These are phyloP conservation scores for Arxiozyma slooffiae DNA, from an alignment of 1,139 yeast genomes.

Conservation along the genomic window DNA sequence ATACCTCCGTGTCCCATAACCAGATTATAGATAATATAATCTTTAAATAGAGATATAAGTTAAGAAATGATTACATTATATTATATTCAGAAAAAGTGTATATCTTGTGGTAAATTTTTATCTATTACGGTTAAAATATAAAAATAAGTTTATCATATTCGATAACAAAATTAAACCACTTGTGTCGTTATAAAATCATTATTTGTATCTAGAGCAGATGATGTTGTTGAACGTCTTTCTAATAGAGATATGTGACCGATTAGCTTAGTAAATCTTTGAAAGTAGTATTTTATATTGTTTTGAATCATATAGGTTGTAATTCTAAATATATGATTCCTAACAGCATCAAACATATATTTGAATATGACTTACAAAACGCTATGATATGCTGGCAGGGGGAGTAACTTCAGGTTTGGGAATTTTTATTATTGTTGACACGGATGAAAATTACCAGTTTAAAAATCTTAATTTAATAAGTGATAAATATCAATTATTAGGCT, in stretches of 20 bases:
- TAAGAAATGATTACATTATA: background rate
- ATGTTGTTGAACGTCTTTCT: constrained; percentile 8
- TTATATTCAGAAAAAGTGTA: background rate
- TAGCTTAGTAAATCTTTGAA: background rate
- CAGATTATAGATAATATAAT: no score
- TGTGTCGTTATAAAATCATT: constrained; percentile 5
- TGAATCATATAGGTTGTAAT: background rate
- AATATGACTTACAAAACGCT: constrained; percentile 28
- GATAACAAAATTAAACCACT: no score
- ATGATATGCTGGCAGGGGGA: constrained; percentile 20
- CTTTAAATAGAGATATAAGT: no score
- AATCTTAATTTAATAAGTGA: constrained; percentile 27
- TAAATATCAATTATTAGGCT: constrained; percentile 24
- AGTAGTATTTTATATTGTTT: no score
- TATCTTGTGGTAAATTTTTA: background rate
- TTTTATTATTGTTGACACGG: constrained; percentile 29
- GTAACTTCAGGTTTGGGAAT: constrained; percentile 23
- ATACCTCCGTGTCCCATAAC: no score
- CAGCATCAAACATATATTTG: constrained; percentile 26
- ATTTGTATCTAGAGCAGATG: constrained; percentile 13
- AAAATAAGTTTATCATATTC: no score
- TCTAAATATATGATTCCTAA: constrained; percentile 21
- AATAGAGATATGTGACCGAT: background rate
- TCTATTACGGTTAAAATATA: background rate
- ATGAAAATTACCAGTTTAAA: constrained; percentile 19